A percentile compares a stretch with the other conserved stretches of the same genome.
These are phyloP conservation scores for Cytospora leucostoma DNA, from an alignment of 2,329 filamentous ascomycete genomes.

Conservation along the genomic window DNA sequence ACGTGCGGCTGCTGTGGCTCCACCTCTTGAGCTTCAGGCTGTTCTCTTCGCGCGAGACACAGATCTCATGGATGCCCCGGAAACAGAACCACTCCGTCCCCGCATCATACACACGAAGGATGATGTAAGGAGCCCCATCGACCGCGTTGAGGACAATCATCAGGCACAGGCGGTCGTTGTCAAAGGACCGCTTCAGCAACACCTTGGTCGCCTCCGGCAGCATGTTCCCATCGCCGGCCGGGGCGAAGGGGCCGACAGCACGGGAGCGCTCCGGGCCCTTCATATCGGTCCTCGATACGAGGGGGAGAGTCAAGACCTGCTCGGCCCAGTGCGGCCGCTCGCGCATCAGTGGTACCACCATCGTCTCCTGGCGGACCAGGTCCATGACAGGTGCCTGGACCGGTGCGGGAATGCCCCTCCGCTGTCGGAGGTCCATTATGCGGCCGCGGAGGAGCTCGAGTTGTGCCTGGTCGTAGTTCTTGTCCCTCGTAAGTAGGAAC, in stretches of 20 bases:
- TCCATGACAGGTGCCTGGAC: conserved; percentile 8
- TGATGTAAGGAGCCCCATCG: conserved; percentile 48
- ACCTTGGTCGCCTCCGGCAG: conserved; percentile 51
- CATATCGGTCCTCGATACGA: conserved; percentile 47
- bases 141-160: conserved; percentile 51
- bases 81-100: conserved; percentile 50
- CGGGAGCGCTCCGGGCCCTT: conserved; percentile 8
- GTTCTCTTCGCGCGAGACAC: conserved; percentile 50
- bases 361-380: conserved; percentile 11
- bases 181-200: conserved; percentile 60
- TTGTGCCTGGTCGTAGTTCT: conserved; percentile 55
- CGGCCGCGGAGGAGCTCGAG: conserved; percentile 52
- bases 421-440: conserved; percentile 54
- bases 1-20: conserved; percentile 45
- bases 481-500: conserved; percentile 54
- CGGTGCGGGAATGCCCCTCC: conserved; percentile 46
- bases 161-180: conserved; percentile 56
- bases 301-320: conserved; percentile 58
- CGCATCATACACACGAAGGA: conserved; percentile 47
- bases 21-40: conserved; percentile 55
- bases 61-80: conserved; percentile 56
- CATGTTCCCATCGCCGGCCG: conserved; percentile 42
- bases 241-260: conserved; percentile 43
- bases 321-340: conserved; percentile 62
- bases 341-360: conserved; percentile 22